A percentile compares a stretch with the other conserved stretches of the same genome.
Conservation (phyloP, 1,139 yeast genomes). For the Suhomyces bolitotheri region DNA sequence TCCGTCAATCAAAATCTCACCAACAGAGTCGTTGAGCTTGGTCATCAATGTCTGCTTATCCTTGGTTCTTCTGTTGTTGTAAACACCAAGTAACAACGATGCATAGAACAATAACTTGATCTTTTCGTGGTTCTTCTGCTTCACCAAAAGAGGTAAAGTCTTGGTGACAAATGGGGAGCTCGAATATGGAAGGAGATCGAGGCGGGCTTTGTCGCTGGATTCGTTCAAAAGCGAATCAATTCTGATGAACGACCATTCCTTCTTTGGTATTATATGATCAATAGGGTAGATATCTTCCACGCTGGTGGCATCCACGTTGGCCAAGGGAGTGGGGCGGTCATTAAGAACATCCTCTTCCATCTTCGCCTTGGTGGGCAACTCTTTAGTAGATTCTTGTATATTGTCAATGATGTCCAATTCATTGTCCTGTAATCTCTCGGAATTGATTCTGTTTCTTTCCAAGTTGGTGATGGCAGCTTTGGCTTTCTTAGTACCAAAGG, state of each 20-base stretch:
- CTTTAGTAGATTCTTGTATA: constrained; percentile 68
- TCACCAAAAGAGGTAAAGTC: constrained; percentile 45
- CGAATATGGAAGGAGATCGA: constrained; percentile 62
- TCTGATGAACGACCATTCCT: constrained; percentile 65
- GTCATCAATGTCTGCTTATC: constrained; percentile 62
- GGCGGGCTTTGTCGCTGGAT: constrained; percentile 45
- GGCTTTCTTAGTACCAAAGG: constrained; percentile 95
- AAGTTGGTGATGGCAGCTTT: constrained; percentile 82
- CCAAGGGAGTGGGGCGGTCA: constrained; percentile 83
- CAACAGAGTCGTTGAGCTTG: constrained; percentile 60
- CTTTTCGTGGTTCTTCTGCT: constrained; percentile 52
- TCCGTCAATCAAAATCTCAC: constrained; percentile 74
- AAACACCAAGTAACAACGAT: constrained; percentile 77
- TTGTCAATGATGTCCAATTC: constrained; percentile 82
- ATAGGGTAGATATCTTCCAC: constrained; percentile 84
- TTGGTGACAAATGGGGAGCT: constrained; percentile 56
- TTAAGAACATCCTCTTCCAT: constrained; percentile 53
- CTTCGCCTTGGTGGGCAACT: constrained; percentile 68
- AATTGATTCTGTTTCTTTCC: constrained; percentile 82
- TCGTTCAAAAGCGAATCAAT: constrained; percentile 57
- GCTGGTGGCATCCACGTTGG: constrained; percentile 70
- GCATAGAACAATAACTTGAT: constrained; percentile 75
- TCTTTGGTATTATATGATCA: constrained; percentile 63
- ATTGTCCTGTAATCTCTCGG: constrained; percentile 70
- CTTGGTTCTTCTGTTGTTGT: constrained; percentile 65